Evolutionary conservation across 1,139 yeast genomes (phyloP), one percentile per base, ranked within the genome.

Genomic region (Sugiyamaella paludigena): DNA sequence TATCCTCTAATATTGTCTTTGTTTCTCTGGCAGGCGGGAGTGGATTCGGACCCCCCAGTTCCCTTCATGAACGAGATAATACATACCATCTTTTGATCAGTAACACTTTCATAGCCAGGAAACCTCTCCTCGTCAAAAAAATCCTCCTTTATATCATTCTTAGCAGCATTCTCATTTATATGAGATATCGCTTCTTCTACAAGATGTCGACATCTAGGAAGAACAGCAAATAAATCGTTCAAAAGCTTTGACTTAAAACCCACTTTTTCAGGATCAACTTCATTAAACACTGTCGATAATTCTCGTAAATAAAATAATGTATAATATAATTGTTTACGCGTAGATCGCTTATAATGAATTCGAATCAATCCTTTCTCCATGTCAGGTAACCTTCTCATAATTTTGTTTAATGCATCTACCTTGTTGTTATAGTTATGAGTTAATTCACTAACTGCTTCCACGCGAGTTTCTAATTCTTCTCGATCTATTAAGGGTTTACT

Each of bases 361-460:
- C 85, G 81, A 48, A 83, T 80, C 40, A 88, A 66, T 3, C 79
- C 75, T 49, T 80, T 77, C 55, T 87, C 89, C 30, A 92, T 67
- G 62, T 92, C 97, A 0, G 82, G 81, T 26, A 77, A 64, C 7
- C 64, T 63, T 41, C 69, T 69, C 53, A 91, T 59, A 10, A 74
- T 60, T 15, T 68, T 70, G 40, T 75, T 70, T 12, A 84, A 64
- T 7, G 74, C 67, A 57, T 84, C 91, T 40, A 86, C 63, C 16
- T 48, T 41, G 5, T 47, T 38, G 8, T 45, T 43, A 9, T 62
- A 58, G 13, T 63, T 58, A 0, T 51, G 41, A n/a, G 71, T 71
- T 37, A 89, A 69, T 55, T 83, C 85, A 2, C 75, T 78, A 2
- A 88, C 75, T 0, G 95, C 91, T 35, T 78, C 77, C 1, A 77